A percentile compares a stretch with the other conserved stretches of the same genome.
Evolutionary conservation across 371 early-diverging fungal genomes (phyloP).

Genomic region (Saksenaea vasiformis): DNA sequence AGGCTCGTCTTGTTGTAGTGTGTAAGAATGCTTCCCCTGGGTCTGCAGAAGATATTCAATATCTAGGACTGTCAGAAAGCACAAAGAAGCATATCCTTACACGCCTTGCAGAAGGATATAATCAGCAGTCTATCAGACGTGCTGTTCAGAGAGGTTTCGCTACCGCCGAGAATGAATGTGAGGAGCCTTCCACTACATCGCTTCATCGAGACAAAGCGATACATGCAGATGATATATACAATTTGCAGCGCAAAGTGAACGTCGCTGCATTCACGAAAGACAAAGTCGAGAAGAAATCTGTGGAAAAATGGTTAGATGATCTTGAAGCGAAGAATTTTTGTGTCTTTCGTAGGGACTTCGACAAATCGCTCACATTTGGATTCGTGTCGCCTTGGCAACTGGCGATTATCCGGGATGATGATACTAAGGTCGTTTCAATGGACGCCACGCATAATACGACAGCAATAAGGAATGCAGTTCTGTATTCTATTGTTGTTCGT

Average conservation of each 20-base stretch:
- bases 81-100: neutral
- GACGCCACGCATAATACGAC: conserved; percentile 7
- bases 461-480: neutral
- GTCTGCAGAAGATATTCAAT: conserved; percentile 6
- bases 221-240: neutral
- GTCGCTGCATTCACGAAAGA: neutral
- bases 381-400: conserved; percentile 8
- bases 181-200: too few relatives aligned
- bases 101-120: neutral
- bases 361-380: conserved; percentile 1
- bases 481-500: conserved; percentile 2
- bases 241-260: neutral
- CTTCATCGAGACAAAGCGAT: neutral
- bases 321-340: neutral
- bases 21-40: neutral
- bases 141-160: neutral
- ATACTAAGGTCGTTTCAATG: neutral
- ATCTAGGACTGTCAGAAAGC: neutral
- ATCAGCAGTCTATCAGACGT: neutral
- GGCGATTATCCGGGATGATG: neutral
- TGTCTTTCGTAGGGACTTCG: neutral
- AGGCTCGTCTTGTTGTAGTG: neutral
- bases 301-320: neutral
- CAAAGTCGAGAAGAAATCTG: neutral
- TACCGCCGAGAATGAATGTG: too few relatives aligned